Percentiles rank a stretch among this genome's conserved stretches.
Evolutionary conservation across 345 rosid species (phyloP).

Genomic region (Physaria fendleri): DNA sequence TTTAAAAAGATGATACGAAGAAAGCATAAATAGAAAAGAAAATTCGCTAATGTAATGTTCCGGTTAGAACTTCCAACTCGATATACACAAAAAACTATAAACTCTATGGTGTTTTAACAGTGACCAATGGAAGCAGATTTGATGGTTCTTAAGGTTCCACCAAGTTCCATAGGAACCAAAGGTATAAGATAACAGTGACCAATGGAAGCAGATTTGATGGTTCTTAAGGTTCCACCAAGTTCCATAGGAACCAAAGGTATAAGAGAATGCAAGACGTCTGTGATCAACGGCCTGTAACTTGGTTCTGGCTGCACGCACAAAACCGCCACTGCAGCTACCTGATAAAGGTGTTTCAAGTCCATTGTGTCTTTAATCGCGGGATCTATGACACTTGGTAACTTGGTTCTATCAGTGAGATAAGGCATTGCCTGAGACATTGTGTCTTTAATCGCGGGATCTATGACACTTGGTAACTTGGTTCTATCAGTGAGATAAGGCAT

Average conservation of each 20-base stretch:
- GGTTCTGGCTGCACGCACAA: constrained; percentile 94
- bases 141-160: too few relatives aligned
- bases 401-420: constrained; percentile 83
- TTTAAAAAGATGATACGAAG: background rate
- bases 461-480: constrained; percentile 67
- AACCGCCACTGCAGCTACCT: constrained; percentile 97
- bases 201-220: constrained; percentile 17
- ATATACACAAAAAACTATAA: background rate
- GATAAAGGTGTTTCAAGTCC: constrained; percentile 84
- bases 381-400: constrained; percentile 79
- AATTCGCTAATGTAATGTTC: background rate
- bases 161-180: constrained; percentile 64
- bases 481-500: constrained; percentile 97
- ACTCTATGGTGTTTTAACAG: too few relatives aligned
- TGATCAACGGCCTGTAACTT: constrained; percentile 79
- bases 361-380: constrained; percentile 66
- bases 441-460: constrained; percentile 76
- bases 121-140: too few relatives aligned
- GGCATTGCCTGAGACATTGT: constrained; percentile 93
- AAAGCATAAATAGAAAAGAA: background rate
- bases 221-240: constrained; percentile 73
- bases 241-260: constrained; percentile 74
- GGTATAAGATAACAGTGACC: constrained; percentile 51
- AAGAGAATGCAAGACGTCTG: constrained; percentile 85
- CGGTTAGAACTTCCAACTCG: constrained; percentile 2